phyloP scores from a whole-genome alignment of 805 yeast species.

The Metschnikowia picachoensis region DNA sequence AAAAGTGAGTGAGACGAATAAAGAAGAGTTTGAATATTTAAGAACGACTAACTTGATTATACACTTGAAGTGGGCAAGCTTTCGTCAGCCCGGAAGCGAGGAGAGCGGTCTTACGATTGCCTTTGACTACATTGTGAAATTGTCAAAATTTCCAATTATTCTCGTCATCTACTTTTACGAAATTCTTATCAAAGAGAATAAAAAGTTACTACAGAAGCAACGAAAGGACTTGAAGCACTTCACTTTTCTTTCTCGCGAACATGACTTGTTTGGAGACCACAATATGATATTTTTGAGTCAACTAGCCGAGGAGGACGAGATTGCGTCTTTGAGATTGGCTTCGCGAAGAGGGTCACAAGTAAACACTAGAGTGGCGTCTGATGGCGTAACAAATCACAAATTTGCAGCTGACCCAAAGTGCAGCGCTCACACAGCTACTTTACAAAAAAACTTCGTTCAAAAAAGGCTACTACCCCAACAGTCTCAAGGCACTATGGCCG shows the following conservation, averaged over 20 bases:
- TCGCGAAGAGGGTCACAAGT: slow-evolving; percentile 27
- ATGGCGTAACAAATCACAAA: slow-evolving; percentile 2
- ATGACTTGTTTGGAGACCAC: slow-evolving; percentile 28
- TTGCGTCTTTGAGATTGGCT: slow-evolving; percentile 22
- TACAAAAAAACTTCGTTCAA: neutral
- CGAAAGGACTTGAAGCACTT: slow-evolving; percentile 27
- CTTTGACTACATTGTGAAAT: slow-evolving; percentile 21
- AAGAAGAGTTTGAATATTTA: slow-evolving; percentile 39
- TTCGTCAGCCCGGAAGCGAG: slow-evolving; percentile 14
- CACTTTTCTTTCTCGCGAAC: slow-evolving; percentile 33
- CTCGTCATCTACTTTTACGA: slow-evolving; percentile 34
- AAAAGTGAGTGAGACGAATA: slow-evolving; percentile 28
- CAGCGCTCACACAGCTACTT: neutral
- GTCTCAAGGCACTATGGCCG: slow-evolving; percentile 33
- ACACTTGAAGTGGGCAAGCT: slow-evolving; percentile 31
- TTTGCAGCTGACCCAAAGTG: slow-evolving; percentile 2
- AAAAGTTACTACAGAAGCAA: slow-evolving; percentile 16
- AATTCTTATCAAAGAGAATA: slow-evolving; percentile 20
- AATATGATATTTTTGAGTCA: slow-evolving; percentile 24
- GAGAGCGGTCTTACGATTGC: slow-evolving; percentile 8
- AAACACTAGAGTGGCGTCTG: slow-evolving; percentile 8
- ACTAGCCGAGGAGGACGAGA: slow-evolving; percentile 20
- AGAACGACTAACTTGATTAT: slow-evolving; percentile 37
- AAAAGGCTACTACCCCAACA: slow-evolving; percentile 23
- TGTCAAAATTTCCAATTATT: slow-evolving; percentile 35